phyloP scores from a whole-genome alignment of 2,329 filamentous ascomycete species.

The Penicillium polonicum region DNA sequence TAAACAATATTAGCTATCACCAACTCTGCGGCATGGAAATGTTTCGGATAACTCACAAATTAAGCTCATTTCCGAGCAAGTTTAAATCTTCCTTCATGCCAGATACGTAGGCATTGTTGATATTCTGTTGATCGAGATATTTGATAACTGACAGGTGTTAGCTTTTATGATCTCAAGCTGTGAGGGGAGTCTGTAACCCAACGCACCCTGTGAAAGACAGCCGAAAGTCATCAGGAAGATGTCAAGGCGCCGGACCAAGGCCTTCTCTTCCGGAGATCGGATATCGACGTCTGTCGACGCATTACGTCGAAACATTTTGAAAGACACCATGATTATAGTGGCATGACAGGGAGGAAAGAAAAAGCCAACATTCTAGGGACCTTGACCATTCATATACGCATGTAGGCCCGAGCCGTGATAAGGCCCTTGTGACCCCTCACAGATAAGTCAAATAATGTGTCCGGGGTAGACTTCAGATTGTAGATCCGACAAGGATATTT shows the following conservation, averaged over 20 bases:
- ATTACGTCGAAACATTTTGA: slow-evolving; percentile 14
- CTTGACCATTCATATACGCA: background rate
- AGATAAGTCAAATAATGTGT: slow-evolving; percentile 9
- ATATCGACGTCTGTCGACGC: slow-evolving; percentile 8
- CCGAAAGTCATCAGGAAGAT: slow-evolving; percentile 43
- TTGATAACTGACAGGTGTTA: slow-evolving; percentile 21
- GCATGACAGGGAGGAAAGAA: background rate
- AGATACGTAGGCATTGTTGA: slow-evolving; percentile 31
- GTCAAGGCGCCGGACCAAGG: slow-evolving; percentile 40
- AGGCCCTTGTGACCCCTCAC: slow-evolving; percentile 6
- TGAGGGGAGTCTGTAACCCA: background rate
- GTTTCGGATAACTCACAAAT: slow-evolving; percentile 14
- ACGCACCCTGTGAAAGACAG: slow-evolving; percentile 40
- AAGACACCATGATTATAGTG: slow-evolving; percentile 12
- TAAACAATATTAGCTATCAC: slow-evolving; percentile 6
- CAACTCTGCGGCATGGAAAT: too few species aligned
- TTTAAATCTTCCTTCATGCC: slow-evolving; percentile 29
- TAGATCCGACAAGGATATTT: slow-evolving; percentile 7
- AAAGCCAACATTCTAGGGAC: background rate
- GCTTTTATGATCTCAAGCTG: background rate
- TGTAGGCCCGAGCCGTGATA: background rate
- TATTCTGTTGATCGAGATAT: slow-evolving; percentile 27
- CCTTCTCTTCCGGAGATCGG: slow-evolving; percentile 35
- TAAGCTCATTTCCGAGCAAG: slow-evolving; percentile 23
- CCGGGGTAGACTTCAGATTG: background rate